Evolutionary conservation across 2,329 filamentous ascomycete genomes (phyloP), one percentile per base, ranked within the genome.

Genomic region (Trichoderma polysporum): DNA sequence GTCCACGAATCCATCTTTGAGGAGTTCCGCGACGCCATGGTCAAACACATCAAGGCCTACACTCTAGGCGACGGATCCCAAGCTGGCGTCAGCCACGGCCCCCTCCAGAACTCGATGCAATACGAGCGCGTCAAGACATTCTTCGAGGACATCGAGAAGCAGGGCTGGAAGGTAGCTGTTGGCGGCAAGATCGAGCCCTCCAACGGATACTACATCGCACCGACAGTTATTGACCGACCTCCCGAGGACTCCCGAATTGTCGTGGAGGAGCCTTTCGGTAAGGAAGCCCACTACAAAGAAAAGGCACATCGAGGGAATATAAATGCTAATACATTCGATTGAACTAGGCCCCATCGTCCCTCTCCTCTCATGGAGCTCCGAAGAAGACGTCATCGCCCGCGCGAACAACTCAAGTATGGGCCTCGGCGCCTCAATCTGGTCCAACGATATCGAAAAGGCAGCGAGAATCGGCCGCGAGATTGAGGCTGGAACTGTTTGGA

Each of bases 151-250:
- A 73, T 76, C 31, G 75, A 75, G 45, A 75, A 73, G 53, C 69
- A 71, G 2, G 74, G 76, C 53, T 75, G 74, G 27, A 73, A 69
- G 6, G 66, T 76, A 5, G 72, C 71, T 9, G 66, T 73, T 0
- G 77, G 77, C 10, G 78, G 78, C 15, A 88, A 71, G 13, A 68
- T 70, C 0, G 35, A 75, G 12, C 66, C 73, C 79, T 90, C 82
- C 71, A 88, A 92, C 82, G 91, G 91, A 63, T 95, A 91, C 85
- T 95, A 93, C 83, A 93, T 95, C 78, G 83, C 93, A 81, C 92
- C 92, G 17, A 95, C 92, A 0, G 73, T 79, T 2, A 74, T 80
- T 33, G 73, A 72, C 1, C 71, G 76, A 10, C 75, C 78, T 3
- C 74, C 71, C 29, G 70, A 73, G 1, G 66, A 70, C 0, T 79